Evolutionary conservation across 177 flowering plant genomes (phyloP).

Genomic region (Tripterygium wilfordii): DNA sequence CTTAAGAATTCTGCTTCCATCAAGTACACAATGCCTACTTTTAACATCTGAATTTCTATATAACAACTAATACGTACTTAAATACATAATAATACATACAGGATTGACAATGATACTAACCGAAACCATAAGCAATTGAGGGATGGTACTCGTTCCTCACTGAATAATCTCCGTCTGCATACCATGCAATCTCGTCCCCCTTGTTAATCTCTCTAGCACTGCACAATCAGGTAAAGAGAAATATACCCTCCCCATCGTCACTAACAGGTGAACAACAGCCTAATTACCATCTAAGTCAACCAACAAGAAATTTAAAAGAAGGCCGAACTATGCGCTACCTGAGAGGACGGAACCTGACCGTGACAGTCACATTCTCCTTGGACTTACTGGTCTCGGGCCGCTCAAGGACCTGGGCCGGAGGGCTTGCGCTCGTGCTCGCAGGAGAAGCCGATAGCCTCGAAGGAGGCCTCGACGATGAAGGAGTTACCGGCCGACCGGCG

Average conservation of each 20-base stretch:
- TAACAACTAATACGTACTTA: neutral
- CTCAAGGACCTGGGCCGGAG: constrained; percentile 16
- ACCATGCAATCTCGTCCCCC: constrained; percentile 87
- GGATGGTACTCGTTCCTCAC: constrained; percentile 71
- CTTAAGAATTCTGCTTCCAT: too few species aligned
- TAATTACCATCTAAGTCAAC: neutral
- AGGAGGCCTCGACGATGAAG: constrained; percentile 22
- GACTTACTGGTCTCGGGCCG: constrained; percentile 32
- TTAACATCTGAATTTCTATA: neutral
- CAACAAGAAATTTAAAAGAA: neutral
- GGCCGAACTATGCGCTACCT: constrained; percentile 27
- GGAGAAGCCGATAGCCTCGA: constrained; percentile 26
- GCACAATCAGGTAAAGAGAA: neutral
- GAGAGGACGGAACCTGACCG: constrained; percentile 85
- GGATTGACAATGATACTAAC: constrained; percentile 24
- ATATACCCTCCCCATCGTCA: neutral
- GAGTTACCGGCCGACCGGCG: constrained; percentile 25
- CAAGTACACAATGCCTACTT: too few species aligned
- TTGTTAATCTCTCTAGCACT: constrained; percentile 66
- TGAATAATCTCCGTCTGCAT: constrained; percentile 75
- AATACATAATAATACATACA: too few species aligned
- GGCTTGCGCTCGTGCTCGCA: constrained; percentile 8
- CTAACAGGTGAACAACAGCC: neutral
- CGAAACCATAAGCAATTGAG: constrained; percentile 59
- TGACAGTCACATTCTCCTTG: constrained; percentile 82